Evolutionary conservation across 306 rosid species (phyloP), one percentile per base, ranked within the genome.

Genomic region (Trichosanthes cucumerina): DNA sequence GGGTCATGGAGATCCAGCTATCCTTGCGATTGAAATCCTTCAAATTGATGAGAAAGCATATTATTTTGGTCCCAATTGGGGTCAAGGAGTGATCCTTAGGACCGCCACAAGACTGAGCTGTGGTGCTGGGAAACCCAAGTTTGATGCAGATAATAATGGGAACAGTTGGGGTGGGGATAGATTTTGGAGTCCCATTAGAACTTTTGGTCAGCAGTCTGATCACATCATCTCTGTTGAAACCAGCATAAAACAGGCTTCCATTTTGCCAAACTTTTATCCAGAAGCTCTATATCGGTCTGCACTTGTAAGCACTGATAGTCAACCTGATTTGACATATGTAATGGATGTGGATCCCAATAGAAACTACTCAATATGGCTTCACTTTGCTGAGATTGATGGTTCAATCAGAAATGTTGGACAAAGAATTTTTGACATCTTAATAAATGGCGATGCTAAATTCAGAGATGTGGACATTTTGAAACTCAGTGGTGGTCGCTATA

Each of bases 1-100:
- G 1, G 99, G 99, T 65, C 99, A 95, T 77, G 99, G 99, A 65
- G 99, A 92, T 88, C 99, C 99, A n/a, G 88, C 97, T 31, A 86
- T 95, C n/a, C 89, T 95, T 84, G 85, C 99, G 6, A 87, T 95
- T 70, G 97, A 92, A 87, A 90, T 95, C 87, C 99, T 95, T 82
- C 97, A 95, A 86, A 80, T 95, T 58, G 90, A 91, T 83, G 86
- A 83, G 69, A 80, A 79, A 58, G 97, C 97, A 31, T 91, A 95
- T 82, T 56, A 86, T 74, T 88, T 83, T 81, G 96, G 82, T 38
- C 80, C 93, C 9, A 80, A 80, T 41, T 87, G 86, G 84, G 86
- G 84, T 69, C 86, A 82, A 75, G 97, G 89, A 79, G 53, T 83
- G 47, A 86, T 91, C 54, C 96, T 92, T 72, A 87, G 90, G 81